Conservation (phyloP, 768 basidiomycete species). For the Mycena epipterygia region DNA sequence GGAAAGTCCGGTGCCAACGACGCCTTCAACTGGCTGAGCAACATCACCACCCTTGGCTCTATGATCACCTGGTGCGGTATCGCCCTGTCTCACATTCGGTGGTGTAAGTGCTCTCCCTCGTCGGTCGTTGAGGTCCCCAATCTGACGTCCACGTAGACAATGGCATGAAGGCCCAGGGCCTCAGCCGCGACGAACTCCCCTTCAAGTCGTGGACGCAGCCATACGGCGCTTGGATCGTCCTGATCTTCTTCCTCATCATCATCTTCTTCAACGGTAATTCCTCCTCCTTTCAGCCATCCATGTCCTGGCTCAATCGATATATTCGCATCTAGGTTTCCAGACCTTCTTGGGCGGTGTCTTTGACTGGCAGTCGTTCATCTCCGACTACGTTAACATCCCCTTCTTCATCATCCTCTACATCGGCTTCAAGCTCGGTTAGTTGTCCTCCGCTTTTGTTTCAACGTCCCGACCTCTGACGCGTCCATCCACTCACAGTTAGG, state of each 20-base stretch:
- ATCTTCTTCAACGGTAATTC: constrained; percentile 37
- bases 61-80: constrained; percentile 60
- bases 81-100: constrained; percentile 55
- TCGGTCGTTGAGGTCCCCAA: constrained; percentile 2
- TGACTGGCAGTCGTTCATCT: constrained; percentile 37
- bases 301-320: neutral
- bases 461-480: too few species aligned
- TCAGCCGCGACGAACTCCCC: constrained; percentile 38
- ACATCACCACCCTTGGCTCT: constrained; percentile 50
- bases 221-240: constrained; percentile 37
- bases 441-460: too few species aligned
- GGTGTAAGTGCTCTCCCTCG: constrained; percentile 12
- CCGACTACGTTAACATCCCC: constrained; percentile 42
- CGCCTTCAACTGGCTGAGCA: constrained; percentile 60
- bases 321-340: constrained; percentile 25
- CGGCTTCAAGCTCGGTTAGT: constrained; percentile 37
- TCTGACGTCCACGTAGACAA: constrained; percentile 33
- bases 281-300: neutral
- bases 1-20: constrained; percentile 48
- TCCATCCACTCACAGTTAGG: constrained; percentile 6
- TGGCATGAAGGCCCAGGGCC: constrained; percentile 51
- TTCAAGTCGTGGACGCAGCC: constrained; percentile 38
- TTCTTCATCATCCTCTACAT: constrained; percentile 40
- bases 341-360: constrained; percentile 31
- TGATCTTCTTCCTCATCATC: constrained; percentile 35